These are phyloP conservation scores for Hortiboletus campestris DNA, from an alignment of 768 basidiomycete species.

Conservation along the genomic window DNA sequence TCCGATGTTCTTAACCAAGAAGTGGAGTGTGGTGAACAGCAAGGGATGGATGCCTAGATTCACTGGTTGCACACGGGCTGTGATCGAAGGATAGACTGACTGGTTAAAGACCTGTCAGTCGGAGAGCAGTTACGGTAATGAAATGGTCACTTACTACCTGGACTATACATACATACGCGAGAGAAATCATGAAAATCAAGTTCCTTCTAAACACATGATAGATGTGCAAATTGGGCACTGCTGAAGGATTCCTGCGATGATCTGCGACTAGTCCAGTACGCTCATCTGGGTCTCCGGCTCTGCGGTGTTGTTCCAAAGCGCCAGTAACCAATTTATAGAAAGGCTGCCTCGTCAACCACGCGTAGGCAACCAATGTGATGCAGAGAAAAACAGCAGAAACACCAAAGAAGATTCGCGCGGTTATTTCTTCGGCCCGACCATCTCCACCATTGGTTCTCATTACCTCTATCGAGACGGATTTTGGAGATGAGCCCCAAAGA, in stretches of 20 bases:
- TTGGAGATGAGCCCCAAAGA: background rate
- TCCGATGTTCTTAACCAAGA: conserved; percentile 69
- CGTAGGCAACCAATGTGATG: background rate
- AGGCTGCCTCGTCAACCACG: background rate
- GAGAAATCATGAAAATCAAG: background rate
- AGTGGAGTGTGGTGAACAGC: conserved; percentile 50
- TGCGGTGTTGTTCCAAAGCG: background rate
- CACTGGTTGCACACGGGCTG: background rate
- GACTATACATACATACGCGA: background rate
- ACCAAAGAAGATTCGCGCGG: background rate
- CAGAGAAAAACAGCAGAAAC: background rate
- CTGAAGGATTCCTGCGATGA: background rate
- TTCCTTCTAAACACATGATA: background rate
- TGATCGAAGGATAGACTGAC: background rate
- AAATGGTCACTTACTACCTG: background rate
- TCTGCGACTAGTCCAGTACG: background rate
- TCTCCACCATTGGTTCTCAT: background rate
- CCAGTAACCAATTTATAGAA: background rate
- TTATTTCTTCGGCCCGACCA: background rate
- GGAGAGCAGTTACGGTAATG: background rate
- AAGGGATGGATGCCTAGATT: background rate
- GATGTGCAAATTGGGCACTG: background rate
- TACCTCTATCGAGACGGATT: too few species aligned
- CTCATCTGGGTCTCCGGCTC: background rate
- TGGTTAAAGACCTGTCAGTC: background rate